Evolutionary conservation across 139 green algal species (phyloP).

Genomic region (Haematococcus lacustris): DNA sequence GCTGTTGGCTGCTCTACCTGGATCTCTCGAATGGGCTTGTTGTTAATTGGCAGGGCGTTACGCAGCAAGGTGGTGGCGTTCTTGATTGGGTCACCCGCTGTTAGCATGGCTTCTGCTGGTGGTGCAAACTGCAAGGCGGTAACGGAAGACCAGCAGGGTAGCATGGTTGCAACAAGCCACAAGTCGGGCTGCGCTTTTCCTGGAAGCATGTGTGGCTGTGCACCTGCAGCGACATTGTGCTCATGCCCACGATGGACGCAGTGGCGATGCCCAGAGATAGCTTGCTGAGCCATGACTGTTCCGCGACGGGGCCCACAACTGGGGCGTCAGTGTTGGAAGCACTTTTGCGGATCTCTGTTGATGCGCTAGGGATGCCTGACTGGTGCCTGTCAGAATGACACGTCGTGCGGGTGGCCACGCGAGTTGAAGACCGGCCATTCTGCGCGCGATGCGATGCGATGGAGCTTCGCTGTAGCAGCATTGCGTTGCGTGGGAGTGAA

Average conservation of each 20-base stretch:
- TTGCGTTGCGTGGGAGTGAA: too few species aligned
- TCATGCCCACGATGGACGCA: constrained; percentile 12
- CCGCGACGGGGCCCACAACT: too few species aligned
- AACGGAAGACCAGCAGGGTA: neutral
- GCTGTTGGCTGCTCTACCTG: too few species aligned
- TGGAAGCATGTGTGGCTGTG: neutral
- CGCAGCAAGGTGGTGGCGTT: constrained; percentile 87
- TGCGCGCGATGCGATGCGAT: too few species aligned
- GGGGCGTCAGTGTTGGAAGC: too few species aligned
- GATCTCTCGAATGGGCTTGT: constrained; percentile 82
- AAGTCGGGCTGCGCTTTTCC: neutral
- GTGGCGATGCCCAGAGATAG: constrained; percentile 13
- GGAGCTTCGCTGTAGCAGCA: too few species aligned
- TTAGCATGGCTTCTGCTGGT: constrained; percentile 18
- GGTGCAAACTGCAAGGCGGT: constrained; percentile 4
- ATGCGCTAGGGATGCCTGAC: too few species aligned
- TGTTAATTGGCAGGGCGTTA: constrained; percentile 89
- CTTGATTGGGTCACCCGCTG: constrained; percentile 64
- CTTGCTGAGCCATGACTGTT: constrained; percentile 8
- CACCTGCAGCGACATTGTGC: constrained; percentile 9
- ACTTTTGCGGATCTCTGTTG: too few species aligned
- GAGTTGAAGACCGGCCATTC: too few species aligned
- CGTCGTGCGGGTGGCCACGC: too few species aligned
- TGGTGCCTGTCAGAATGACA: too few species aligned
- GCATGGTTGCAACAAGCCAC: neutral